These are phyloP conservation scores for Austroboletus festivus DNA, from an alignment of 768 basidiomycete species.

Conservation along the genomic window DNA sequence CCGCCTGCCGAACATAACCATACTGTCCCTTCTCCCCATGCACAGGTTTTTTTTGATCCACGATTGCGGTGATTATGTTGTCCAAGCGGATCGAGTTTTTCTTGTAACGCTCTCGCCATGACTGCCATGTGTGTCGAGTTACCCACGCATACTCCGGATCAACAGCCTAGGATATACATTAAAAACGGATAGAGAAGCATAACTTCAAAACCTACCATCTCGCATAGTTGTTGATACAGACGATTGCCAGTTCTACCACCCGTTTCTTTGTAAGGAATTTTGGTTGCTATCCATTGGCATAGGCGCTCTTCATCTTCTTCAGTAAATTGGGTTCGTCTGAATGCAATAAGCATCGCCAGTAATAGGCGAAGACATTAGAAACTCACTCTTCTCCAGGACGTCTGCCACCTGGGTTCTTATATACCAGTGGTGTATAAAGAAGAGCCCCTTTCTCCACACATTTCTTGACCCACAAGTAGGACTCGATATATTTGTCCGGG, in stretches of 20 bases:
- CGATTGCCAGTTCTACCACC: slow-evolving; percentile 81
- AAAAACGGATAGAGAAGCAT: neutral
- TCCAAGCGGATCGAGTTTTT: slow-evolving; percentile 74
- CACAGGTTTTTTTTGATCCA: slow-evolving; percentile 64
- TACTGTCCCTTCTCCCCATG: slow-evolving; percentile 80
- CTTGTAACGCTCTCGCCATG: slow-evolving; percentile 87
- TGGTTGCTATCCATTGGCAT: slow-evolving; percentile 75
- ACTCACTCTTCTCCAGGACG: slow-evolving; percentile 78
- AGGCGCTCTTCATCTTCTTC: slow-evolving; percentile 73
- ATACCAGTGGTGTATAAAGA: slow-evolving; percentile 70
- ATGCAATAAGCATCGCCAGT: neutral
- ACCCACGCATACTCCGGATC: slow-evolving; percentile 82
- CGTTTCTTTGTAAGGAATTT: slow-evolving; percentile 81
- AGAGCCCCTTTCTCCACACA: slow-evolving; percentile 69
- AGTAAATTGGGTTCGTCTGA: slow-evolving; percentile 74
- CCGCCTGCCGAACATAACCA: slow-evolving; percentile 73
- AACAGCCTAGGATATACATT: slow-evolving; percentile 40
- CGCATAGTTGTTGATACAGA: slow-evolving; percentile 77
- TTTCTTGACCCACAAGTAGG: slow-evolving; percentile 80
- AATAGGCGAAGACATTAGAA: neutral
- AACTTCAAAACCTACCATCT: slow-evolving; percentile 46
- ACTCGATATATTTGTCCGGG: slow-evolving; percentile 73
- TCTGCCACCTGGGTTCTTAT: slow-evolving; percentile 81
- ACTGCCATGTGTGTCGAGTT: slow-evolving; percentile 82
- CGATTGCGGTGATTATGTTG: slow-evolving; percentile 57